Evolutionary conservation across 106 monocot species (phyloP), one percentile per base, ranked within the genome.

Genomic region (Ottelia alismoides): DNA sequence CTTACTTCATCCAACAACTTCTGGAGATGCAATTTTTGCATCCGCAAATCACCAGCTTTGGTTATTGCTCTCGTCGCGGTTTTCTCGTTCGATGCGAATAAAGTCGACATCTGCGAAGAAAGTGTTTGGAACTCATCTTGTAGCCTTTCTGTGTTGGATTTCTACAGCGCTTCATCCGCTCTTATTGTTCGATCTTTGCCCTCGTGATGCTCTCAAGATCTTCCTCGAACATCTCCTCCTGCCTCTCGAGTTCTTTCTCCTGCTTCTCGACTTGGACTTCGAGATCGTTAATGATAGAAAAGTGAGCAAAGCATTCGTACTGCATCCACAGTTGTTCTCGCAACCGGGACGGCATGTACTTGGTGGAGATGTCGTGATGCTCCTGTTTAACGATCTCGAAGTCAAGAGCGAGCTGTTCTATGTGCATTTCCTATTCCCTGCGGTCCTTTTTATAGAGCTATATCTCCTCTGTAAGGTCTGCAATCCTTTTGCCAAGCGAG

Each of bases 311-410:
- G 66, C 85, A 89, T 55, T 98, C 96, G 47, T 85, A 82, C 58
- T 98, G 96, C 81, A 98, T 89, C 72, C 81, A 76, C 23, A 98
- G 69, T 28, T 89, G 85, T 60, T 98, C 96, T 6, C 79, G 60
- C 31, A 98, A 49, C 63, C 89, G 82, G 17, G 55, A 74, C 57
- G 89, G 96, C 74, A 85, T 85, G 28, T 89, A 65, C 64, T 65
- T 98, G 24, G 59, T 55, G 27, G 82, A 69, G 25, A 82, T 65
- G 45, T 82, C 82, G 68, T 98, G 96, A 51, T 98, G 82, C 75
- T 98, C 96, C 69, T 98, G 96, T 51, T 85, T 98, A 46, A 89
- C 29, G 57, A 98, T 98, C 74, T 98, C 89, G 49, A 85, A 98
- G 35, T 98, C 96, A 23, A 98, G 74, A 43, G 89, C 96, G 27